A percentile compares a stretch with the other conserved stretches of the same genome.
These are phyloP conservation scores for Penicillium simplicissimum DNA, from an alignment of 495 filamentous ascomycete species.

Conservation along the genomic window DNA sequence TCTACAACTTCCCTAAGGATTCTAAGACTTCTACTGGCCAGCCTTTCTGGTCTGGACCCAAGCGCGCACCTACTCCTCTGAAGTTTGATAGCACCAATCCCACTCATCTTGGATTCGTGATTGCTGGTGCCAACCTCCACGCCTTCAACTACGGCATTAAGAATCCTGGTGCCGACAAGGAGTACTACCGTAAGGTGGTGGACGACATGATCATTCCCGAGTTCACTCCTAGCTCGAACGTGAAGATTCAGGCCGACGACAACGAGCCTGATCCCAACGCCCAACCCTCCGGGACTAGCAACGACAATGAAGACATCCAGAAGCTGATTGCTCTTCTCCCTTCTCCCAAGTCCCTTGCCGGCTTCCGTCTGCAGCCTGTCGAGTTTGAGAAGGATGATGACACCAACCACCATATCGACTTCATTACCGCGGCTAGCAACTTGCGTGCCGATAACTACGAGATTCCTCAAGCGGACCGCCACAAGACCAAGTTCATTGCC, in stretches of 20 bases:
- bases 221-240: slow-evolving; percentile 85
- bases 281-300: slow-evolving; percentile 49
- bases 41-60: slow-evolving; percentile 97
- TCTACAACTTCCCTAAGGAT: slow-evolving; percentile 98
- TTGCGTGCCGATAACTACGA: slow-evolving; percentile 97
- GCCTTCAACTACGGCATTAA: slow-evolving; percentile 98
- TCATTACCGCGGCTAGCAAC: slow-evolving; percentile 97
- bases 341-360: slow-evolving; percentile 72
- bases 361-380: slow-evolving; percentile 84
- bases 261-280: slow-evolving; percentile 94
- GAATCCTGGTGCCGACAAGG: slow-evolving; percentile 61
- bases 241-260: slow-evolving; percentile 97
- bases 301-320: slow-evolving; percentile 72
- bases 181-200: slow-evolving; percentile 72
- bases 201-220: slow-evolving; percentile 96
- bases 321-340: slow-evolving; percentile 68
- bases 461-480: slow-evolving; percentile 85
- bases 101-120: slow-evolving; percentile 82
- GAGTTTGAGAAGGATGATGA: slow-evolving; percentile 99
- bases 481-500: slow-evolving; percentile 99
- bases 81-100: slow-evolving; percentile 83
- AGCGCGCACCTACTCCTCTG: slow-evolving; percentile 90
- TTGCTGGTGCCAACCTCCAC: slow-evolving; percentile 88
- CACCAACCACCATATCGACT: slow-evolving; percentile 97
- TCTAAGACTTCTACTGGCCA: slow-evolving; percentile 83